These are phyloP conservation scores for Telfairia occidentalis DNA, from an alignment of 331 rosid genomes.

Conservation along the genomic window DNA sequence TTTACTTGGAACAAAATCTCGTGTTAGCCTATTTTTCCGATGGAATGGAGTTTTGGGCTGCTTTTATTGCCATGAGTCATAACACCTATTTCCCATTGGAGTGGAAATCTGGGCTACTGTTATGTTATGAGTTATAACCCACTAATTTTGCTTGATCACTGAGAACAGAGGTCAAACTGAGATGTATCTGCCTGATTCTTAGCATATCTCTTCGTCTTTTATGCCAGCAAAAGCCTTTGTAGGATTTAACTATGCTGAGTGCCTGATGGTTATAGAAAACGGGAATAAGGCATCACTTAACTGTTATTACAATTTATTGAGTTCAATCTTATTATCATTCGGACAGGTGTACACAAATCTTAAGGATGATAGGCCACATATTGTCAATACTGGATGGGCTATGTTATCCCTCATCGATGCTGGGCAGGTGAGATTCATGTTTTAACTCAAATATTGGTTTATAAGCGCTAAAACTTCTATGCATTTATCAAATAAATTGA, in stretches of 20 bases:
- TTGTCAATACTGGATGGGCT: slow-evolving; percentile 30
- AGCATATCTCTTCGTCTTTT: not conserved
- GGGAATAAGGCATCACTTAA: not conserved
- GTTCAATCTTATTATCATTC: not conserved
- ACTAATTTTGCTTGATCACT: not conserved
- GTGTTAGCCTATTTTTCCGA: not conserved
- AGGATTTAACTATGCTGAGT: not conserved
- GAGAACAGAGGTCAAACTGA: not conserved
- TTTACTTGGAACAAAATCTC: not conserved
- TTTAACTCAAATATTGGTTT: not conserved
- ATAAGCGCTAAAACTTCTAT: not conserved
- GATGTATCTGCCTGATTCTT: not conserved
- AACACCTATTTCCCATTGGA: not conserved
- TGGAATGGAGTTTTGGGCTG: not conserved
- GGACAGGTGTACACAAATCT: slow-evolving; percentile 25
- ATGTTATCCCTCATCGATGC: slow-evolving; percentile 29
- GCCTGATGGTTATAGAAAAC: not conserved
- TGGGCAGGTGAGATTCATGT: slow-evolving; percentile 16
- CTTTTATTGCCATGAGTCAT: not conserved
- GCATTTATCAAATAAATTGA: not conserved
- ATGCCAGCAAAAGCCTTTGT: not conserved
- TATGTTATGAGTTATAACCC: not conserved
- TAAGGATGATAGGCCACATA: slow-evolving; percentile 22
- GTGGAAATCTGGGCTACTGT: not conserved
- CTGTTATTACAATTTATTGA: not conserved